phyloP scores from a whole-genome alignment of 192 early-diverging fungal genomes.

The Backusella mclennaniae region DNA sequence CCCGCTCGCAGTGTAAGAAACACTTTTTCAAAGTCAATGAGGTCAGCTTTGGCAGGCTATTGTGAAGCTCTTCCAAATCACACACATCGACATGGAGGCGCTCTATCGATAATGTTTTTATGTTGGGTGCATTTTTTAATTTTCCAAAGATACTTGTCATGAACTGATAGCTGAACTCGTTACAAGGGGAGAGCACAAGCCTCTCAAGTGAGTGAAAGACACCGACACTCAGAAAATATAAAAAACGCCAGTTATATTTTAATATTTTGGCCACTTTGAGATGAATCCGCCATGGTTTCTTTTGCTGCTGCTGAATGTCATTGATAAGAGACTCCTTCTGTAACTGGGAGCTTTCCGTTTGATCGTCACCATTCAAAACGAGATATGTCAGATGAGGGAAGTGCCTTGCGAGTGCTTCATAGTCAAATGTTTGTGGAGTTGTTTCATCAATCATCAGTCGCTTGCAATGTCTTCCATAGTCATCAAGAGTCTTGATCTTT shows the following conservation, averaged over 20 bases:
- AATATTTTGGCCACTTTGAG: background rate
- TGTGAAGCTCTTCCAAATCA: background rate
- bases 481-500: background rate
- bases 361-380: background rate
- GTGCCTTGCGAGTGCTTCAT: background rate
- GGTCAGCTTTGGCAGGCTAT: background rate
- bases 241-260: background rate
- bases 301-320: background rate
- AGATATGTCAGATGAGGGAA: background rate
- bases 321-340: background rate
- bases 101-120: background rate
- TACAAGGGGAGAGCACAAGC: background rate
- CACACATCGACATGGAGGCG: background rate
- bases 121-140: background rate
- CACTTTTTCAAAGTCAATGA: conserved; percentile 2
- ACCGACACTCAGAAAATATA: background rate
- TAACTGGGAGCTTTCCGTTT: background rate
- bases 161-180: background rate
- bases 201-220: background rate
- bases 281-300: background rate
- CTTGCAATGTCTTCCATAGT: background rate
- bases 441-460: background rate
- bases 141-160: background rate
- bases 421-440: background rate
- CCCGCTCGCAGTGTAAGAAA: conserved; percentile 1